A percentile compares a stretch with the other conserved stretches of the same genome.
These are phyloP conservation scores for Kazachstania sp. DNA, from an alignment of 1,139 yeast species.

Conservation along the genomic window DNA sequence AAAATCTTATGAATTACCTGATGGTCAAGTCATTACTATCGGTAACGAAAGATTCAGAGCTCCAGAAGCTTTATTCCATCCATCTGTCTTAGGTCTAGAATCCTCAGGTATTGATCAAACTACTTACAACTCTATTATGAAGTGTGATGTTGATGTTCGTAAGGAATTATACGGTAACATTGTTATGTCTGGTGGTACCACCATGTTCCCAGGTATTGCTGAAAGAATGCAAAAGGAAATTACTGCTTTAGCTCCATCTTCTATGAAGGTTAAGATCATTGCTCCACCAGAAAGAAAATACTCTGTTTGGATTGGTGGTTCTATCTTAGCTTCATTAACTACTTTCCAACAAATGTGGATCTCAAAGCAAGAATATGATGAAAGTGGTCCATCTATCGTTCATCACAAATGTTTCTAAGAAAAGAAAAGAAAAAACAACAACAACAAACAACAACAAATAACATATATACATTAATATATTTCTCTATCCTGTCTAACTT, in stretches of 20 bases:
- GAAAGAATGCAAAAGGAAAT: conserved; percentile 99
- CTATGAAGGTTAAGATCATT: conserved; percentile 98
- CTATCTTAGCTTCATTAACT: conserved; percentile 95
- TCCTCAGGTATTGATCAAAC: conserved; percentile 99
- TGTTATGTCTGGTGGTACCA: conserved; percentile 99
- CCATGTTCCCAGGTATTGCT: conserved; percentile 99
- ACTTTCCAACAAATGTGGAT: conserved; percentile 99
- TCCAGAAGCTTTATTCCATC: conserved; percentile 99
- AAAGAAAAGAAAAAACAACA: neutral
- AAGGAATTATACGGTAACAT: conserved; percentile 98
- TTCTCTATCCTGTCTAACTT: neutral
- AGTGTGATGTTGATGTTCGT: conserved; percentile 99
- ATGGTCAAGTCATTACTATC: conserved; percentile 98
- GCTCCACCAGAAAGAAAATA: conserved; percentile 99
- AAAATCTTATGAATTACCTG: conserved; percentile 98
- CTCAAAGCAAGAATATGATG: conserved; percentile 99
- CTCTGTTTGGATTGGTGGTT: conserved; percentile 99
- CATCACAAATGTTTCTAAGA: conserved; percentile 99
- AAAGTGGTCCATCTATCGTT: conserved; percentile 99
- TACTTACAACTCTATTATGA: conserved; percentile 97
- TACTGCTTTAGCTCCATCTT: conserved; percentile 98
- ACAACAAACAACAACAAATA: neutral
- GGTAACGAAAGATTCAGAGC: conserved; percentile 99
- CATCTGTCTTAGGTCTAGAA: conserved; percentile 94
- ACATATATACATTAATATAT: neutral